Percentiles rank a stretch among this genome's conserved stretches.
Conservation (phyloP, 495 filamentous ascomycete genomes). For the Tuber calosporum region DNA sequence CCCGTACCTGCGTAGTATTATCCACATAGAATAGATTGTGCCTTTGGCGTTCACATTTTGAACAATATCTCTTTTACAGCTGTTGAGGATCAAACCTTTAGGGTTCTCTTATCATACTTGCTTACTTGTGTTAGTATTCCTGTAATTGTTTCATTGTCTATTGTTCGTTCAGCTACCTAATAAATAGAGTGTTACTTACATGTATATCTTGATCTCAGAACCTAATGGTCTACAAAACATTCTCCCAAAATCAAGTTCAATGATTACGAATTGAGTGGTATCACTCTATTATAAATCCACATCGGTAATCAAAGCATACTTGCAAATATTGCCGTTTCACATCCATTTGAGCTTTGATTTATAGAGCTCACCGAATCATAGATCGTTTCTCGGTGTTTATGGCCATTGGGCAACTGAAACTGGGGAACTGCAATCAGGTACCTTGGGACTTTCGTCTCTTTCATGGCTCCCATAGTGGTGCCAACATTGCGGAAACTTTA, state of each 20-base stretch:
- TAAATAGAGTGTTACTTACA: not conserved
- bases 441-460: not conserved
- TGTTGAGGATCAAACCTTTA: not conserved
- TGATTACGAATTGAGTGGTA: not conserved
- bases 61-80: not conserved
- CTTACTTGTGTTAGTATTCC: not conserved
- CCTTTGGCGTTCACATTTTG: too few relatives aligned
- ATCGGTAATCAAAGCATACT: not conserved
- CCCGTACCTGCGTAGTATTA: too few relatives aligned
- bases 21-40: too few relatives aligned
- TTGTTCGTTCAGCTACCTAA: not conserved
- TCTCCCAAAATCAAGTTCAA: not conserved
- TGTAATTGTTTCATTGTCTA: not conserved
- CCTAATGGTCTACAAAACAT: not conserved
- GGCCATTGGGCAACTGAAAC: not conserved
- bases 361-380: conserved; percentile 7
- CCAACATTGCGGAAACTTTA: not conserved
- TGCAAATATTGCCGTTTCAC: not conserved
- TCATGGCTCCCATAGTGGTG: not conserved
- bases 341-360: conserved; percentile 2
- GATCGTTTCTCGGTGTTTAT: not conserved
- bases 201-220: not conserved
- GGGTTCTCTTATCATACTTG: not conserved
- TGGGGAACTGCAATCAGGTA: not conserved
- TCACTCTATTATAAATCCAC: not conserved